These are phyloP conservation scores for Candida alai DNA, from an alignment of 805 yeast genomes.

Conservation along the genomic window DNA sequence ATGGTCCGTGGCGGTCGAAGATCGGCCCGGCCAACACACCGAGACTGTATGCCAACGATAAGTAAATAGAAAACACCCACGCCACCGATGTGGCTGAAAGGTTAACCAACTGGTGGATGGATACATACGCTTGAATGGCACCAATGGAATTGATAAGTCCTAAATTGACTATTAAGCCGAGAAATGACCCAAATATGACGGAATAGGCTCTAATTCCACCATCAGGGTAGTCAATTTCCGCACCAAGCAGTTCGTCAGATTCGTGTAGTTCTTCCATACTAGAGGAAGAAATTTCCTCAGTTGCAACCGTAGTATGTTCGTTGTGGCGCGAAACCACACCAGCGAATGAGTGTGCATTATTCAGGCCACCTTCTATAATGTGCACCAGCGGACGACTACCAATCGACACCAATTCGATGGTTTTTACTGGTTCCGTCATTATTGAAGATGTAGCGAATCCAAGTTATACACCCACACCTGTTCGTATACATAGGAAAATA, in stretches of 20 bases:
- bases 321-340: too few species aligned
- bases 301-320: too few species aligned
- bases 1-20: constrained; percentile 61
- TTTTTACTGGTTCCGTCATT: too few species aligned
- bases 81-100: constrained; percentile 47
- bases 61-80: constrained; percentile 62
- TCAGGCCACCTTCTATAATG: too few species aligned
- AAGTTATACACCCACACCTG: too few species aligned
- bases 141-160: constrained; percentile 61
- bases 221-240: constrained; percentile 52
- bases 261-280: too few species aligned
- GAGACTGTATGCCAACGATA: constrained; percentile 45
- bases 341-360: too few species aligned
- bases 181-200: constrained; percentile 55
- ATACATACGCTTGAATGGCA: constrained; percentile 57
- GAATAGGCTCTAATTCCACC: constrained; percentile 57
- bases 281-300: too few species aligned
- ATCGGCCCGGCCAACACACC: constrained; percentile 55
- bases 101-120: constrained; percentile 48
- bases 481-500: neutral
- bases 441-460: too few species aligned
- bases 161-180: constrained; percentile 50
- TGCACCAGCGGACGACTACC: too few species aligned
- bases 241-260: too few species aligned
- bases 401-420: too few species aligned